Evolutionary conservation across 495 filamentous ascomycete genomes (phyloP), one percentile per base, ranked within the genome.

Genomic region (Staphylotrichum tortipilum): DNA sequence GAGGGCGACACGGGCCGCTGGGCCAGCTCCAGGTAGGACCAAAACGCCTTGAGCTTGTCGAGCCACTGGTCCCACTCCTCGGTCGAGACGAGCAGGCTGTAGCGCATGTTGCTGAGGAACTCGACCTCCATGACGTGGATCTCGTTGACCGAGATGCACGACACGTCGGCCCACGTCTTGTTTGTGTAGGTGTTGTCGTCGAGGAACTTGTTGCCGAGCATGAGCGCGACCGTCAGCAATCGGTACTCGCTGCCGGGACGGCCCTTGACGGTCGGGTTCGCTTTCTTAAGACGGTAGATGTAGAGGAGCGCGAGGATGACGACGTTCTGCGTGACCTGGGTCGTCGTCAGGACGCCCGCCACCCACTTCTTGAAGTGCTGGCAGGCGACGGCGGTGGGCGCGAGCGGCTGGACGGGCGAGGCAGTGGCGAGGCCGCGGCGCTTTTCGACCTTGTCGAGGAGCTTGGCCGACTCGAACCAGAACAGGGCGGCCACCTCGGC

Each of bases 171-270:
- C 94, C 94, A 99, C 2, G 94, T 97, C 74, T 97, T 95, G 74
- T 99, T 99, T 44, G 94, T 97, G 68, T 97, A 99, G 2, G 94
- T 97, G 65, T 97, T 99, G 61, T 99, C 94, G 62, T 99, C 94
- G 55, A 99, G 71, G 60, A 95, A 99, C 75, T 99, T 99, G 68
- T 97, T 99, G 49, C 90, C 92, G 36, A 99, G 72, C 94, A 99
- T 99, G 63, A 99, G 71, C 12, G 94, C 94, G 46, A 97, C 89
- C 0, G 91, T 97, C 54, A 99, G 77, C 31, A 99, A 70, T n/a
- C 94, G 75, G 61, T 89, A 97, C 67, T 97, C 92, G 59, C 94
- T 99, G 2, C 94, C 94, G 31, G 83, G 81, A 59, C 89, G 89
- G 28, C 92, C 94, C 55, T 87, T 84, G 6, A 96, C 89, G 0